Evolutionary conservation across 1,284 basidiomycete genomes (phyloP), one percentile per base, ranked within the genome.

Genomic region (Sporisorium scitamineum): DNA sequence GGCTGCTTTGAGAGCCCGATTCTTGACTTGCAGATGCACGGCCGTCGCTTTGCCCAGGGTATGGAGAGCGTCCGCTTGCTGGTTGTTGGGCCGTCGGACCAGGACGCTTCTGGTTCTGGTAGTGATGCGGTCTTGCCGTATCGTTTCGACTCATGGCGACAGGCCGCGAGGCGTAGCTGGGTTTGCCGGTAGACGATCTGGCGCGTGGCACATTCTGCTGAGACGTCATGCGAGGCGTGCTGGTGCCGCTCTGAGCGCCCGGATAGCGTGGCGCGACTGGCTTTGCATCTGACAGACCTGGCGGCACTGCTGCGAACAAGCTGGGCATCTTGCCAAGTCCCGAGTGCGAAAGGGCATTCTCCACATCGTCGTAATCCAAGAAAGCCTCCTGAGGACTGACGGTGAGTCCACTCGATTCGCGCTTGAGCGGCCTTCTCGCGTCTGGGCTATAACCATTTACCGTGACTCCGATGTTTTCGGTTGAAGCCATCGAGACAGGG

Each of bases 381-480:
- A 80, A 80, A 1, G 79, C 73, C 48, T 82, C 67, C 54, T 78
- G 70, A 18, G 80, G 80, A 48, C 79, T 81, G 51, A 82, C 74
- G n/a, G 80, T 82, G 20, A 82, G 68, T n/a, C 80, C 77, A 50
- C 77, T 79, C 7, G 73, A 68, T 37, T 81, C 79, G 24, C 80
- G 62, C 47, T 69, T 71, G 24, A 81, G 27, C 10, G 72, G 59
- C 18, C 72, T 63, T 22, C 78, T 60, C 16, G 34, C 50, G 9
- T 48, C 65, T 16, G 59, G 59, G 20, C 44, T 48, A 50, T 57
- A 61, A 27, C 47, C 53, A 22, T 58, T 58, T 34, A 58, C 57
- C n/a, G 51, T 34, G 2, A 52, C 60, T 14, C 45, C 47, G 34
- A 54, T 27, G 16, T 55, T n/a, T 18, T 61, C 72, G 22, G 61